A percentile compares a stretch with the other conserved stretches of the same genome.
Evolutionary conservation across 2,329 filamentous ascomycete species (phyloP).

Genomic region (Colletotrichum phormii): DNA sequence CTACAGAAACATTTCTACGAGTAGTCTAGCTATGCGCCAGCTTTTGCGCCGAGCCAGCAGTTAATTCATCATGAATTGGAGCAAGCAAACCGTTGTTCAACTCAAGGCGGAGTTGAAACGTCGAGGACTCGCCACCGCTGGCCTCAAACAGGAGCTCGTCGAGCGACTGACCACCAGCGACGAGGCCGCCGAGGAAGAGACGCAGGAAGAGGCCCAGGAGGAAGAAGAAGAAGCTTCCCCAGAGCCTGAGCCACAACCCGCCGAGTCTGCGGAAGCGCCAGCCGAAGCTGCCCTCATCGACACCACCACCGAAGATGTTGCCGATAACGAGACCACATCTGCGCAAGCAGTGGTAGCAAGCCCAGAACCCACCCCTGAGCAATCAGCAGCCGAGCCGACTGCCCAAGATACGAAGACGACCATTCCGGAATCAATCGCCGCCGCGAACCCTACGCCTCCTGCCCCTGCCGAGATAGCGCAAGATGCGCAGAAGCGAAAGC

Average conservation of each 20-base stretch:
- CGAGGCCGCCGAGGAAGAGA: background rate
- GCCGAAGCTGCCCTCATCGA: slow-evolving; percentile 22
- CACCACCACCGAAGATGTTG: slow-evolving; percentile 10
- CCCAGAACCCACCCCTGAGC: background rate
- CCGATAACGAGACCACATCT: background rate
- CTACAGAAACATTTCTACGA: background rate
- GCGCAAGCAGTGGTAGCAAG: slow-evolving; percentile 41
- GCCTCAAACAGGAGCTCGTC: slow-evolving; percentile 79
- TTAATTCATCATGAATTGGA: slow-evolving; percentile 58
- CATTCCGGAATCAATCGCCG: background rate
- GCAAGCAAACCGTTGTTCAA: slow-evolving; percentile 77
- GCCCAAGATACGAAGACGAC: slow-evolving; percentile 4
- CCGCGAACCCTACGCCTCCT: slow-evolving; percentile 31
- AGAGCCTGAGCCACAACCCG: slow-evolving; percentile 11
- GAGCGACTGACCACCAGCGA: slow-evolving; percentile 67
- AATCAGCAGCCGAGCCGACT: background rate
- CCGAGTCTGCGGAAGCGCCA: slow-evolving; percentile 35
- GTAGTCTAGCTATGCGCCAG: slow-evolving; percentile 31
- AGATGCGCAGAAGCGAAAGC: slow-evolving; percentile 74
- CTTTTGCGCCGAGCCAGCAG: slow-evolving; percentile 40
- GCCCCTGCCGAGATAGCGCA: slow-evolving; percentile 45
- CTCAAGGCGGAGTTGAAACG: slow-evolving; percentile 80
- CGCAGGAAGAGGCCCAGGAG: slow-evolving; percentile 16
- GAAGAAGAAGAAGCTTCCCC: slow-evolving; percentile 22
- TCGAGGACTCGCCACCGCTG: slow-evolving; percentile 75